Conservation (phyloP, 768 basidiomycete species). For the Suillus subaureus region DNA sequence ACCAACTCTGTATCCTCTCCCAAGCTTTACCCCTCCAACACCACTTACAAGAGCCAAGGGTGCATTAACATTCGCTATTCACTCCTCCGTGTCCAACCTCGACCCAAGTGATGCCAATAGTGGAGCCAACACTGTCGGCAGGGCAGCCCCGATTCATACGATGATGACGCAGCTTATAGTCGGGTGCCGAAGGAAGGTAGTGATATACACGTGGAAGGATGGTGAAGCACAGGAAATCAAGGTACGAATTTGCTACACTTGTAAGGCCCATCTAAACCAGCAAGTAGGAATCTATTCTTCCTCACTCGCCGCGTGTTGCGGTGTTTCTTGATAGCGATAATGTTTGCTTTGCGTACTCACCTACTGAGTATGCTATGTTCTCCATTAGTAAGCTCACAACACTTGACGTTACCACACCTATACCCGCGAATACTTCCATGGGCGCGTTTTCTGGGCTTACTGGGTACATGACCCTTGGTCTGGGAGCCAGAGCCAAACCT, state of each 20-base stretch:
- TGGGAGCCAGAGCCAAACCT: conserved; percentile 76
- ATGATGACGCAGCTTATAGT: conserved; percentile 78
- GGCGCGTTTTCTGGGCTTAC: conserved; percentile 79
- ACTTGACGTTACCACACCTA: conserved; percentile 56
- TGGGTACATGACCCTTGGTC: conserved; percentile 83
- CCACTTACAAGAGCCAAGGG: conserved; percentile 75
- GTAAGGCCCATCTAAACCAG: conserved; percentile 1
- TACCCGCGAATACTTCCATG: conserved; percentile 47
- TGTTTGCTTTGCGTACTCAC: conserved; percentile 79
- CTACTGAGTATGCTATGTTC: conserved; percentile 66
- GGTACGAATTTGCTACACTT: conserved; percentile 41
- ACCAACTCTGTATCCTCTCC: conserved; percentile 76
- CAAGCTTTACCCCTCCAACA: conserved; percentile 69
- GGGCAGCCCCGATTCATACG: conserved; percentile 56
- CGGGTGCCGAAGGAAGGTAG: conserved; percentile 83
- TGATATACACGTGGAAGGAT: conserved; percentile 86
- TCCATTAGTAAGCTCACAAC: conserved; percentile 60
- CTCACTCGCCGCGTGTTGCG: conserved; percentile 89
- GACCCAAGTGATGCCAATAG: conserved; percentile 27
- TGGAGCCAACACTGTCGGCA: conserved; percentile 15
- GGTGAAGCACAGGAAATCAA: conserved; percentile 74
- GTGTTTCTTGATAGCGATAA: conserved; percentile 66
- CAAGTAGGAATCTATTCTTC: conserved; percentile 72
- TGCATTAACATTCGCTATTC: conserved; percentile 81
- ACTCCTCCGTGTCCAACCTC: conserved; percentile 58